A percentile compares a stretch with the other conserved stretches of the same genome.
Evolutionary conservation across 2,329 filamentous ascomycete species (phyloP).

Genomic region (Thielaviopsis euricoi): DNA sequence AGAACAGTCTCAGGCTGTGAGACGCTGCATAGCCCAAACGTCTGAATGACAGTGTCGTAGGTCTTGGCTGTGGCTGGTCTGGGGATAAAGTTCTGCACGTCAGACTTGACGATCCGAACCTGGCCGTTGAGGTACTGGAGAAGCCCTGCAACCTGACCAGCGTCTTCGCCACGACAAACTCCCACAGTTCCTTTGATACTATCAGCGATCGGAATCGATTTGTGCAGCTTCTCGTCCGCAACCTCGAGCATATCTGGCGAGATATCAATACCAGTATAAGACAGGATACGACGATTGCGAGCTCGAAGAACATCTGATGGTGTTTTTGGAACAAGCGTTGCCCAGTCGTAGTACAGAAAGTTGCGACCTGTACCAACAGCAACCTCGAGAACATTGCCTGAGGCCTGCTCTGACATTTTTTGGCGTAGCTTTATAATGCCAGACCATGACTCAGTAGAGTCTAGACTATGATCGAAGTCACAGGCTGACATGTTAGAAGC

Average conservation of each 20-base stretch:
- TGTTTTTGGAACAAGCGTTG: slow-evolving; percentile 19
- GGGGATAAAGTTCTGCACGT: slow-evolving; percentile 30
- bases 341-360: slow-evolving; percentile 42
- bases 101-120: slow-evolving; percentile 32
- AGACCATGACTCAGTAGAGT: slow-evolving; percentile 39
- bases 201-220: slow-evolving; percentile 23
- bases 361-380: slow-evolving; percentile 48
- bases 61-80: slow-evolving; percentile 16
- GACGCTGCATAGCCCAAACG: slow-evolving; percentile 49
- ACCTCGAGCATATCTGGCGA: slow-evolving; percentile 43
- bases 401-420: slow-evolving; percentile 29
- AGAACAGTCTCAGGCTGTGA: slow-evolving; percentile 37
- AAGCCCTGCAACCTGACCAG: slow-evolving; percentile 10
- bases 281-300: slow-evolving; percentile 22
- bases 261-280: slow-evolving; percentile 47
- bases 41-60: slow-evolving; percentile 48
- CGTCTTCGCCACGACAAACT: slow-evolving; percentile 15
- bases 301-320: slow-evolving; percentile 3
- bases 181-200: slow-evolving; percentile 23
- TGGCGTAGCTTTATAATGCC: slow-evolving; percentile 36
- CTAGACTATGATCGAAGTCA: slow-evolving; percentile 41
- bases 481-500: slow-evolving; percentile 21
- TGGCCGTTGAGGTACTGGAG: slow-evolving; percentile 23
- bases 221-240: slow-evolving; percentile 33
- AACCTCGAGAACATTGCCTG: slow-evolving; percentile 44